These are phyloP conservation scores for Claviceps digitariae DNA, from an alignment of 2,329 filamentous ascomycete genomes.

Conservation along the genomic window DNA sequence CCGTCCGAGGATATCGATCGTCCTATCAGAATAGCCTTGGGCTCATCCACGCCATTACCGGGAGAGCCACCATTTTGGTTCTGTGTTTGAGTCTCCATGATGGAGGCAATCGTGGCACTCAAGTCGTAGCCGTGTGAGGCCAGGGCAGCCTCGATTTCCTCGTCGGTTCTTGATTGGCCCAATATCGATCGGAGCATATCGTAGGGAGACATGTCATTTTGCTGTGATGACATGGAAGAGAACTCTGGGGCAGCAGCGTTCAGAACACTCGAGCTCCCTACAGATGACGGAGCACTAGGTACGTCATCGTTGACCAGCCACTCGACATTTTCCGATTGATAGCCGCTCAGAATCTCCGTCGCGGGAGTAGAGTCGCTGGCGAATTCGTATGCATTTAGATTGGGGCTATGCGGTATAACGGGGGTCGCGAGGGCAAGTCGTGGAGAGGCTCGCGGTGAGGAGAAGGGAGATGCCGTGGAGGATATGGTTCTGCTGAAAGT, in stretches of 20 bases:
- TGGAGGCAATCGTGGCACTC: constrained; percentile 75
- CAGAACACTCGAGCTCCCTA: constrained; percentile 53
- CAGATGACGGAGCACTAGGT: constrained; percentile 65
- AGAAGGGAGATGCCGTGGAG: constrained; percentile 76
- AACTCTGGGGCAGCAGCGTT: constrained; percentile 76
- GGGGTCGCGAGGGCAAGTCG: constrained; percentile 82
- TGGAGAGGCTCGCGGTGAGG: constrained; percentile 84
- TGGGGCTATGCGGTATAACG: constrained; percentile 85
- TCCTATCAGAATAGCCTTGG: constrained; percentile 64
- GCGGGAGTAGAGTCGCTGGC: constrained; percentile 66
- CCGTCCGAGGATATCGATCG: constrained; percentile 73
- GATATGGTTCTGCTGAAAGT: constrained; percentile 63
- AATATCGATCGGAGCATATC: constrained; percentile 95
- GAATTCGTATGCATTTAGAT: constrained; percentile 89
- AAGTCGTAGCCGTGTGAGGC: constrained; percentile 86
- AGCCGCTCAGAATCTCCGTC: constrained; percentile 78
- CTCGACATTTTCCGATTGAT: constrained; percentile 88
- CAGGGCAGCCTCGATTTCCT: constrained; percentile 87
- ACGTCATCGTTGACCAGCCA: constrained; percentile 89
- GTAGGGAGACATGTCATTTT: constrained; percentile 90
- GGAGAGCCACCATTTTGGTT: constrained; percentile 23
- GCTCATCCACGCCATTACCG: constrained; percentile 33
- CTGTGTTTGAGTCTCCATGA: constrained; percentile 57
- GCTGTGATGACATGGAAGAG: constrained; percentile 42
- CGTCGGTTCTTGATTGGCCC: constrained; percentile 75